Evolutionary conservation across 2,329 filamentous ascomycete species (phyloP).

Genomic region (Capronia epimyces): DNA sequence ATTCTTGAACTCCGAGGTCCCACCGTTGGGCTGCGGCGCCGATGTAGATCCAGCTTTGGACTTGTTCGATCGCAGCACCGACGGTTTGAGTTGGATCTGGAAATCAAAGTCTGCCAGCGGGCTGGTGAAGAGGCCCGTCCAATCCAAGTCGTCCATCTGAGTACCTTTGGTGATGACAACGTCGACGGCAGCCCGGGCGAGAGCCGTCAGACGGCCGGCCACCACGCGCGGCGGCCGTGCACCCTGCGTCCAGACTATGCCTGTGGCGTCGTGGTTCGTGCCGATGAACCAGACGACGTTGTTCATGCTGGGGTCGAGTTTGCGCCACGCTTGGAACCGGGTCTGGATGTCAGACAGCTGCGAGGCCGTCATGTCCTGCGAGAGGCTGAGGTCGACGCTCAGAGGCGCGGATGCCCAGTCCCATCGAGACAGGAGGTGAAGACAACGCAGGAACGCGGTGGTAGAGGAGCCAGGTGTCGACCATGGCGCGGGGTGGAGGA

Average conservation of each 20-base stretch:
- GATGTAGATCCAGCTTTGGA: constrained; percentile 2
- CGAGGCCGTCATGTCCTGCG: constrained; percentile 55
- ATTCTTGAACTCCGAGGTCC: constrained; percentile 66
- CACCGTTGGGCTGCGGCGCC: constrained; percentile 17
- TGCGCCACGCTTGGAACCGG: constrained; percentile 76
- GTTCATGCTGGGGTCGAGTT: constrained; percentile 84
- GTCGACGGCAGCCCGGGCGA: constrained; percentile 70
- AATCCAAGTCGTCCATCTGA: constrained; percentile 44
- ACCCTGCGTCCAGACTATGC: constrained; percentile 72
- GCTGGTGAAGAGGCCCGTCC: constrained; percentile 63
- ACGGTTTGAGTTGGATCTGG: constrained; percentile 62
- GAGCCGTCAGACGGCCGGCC: constrained; percentile 72
- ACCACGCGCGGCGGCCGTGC: constrained; percentile 70
- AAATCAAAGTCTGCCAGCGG: constrained; percentile 77
- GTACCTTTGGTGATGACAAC: constrained; percentile 52
- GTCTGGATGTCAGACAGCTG: constrained; percentile 41
- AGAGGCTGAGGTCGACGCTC: constrained; percentile 64
- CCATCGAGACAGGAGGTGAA: constrained; percentile 78
- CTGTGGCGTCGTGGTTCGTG: constrained; percentile 69
- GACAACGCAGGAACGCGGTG: constrained; percentile 73
- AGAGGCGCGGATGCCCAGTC: constrained; percentile 84
- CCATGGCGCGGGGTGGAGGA: constrained; percentile 79
- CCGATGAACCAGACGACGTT: constrained; percentile 74
- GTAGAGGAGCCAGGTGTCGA: constrained; percentile 66
- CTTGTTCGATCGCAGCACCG: constrained; percentile 33